Evolutionary conservation across 2,329 filamentous ascomycete species (phyloP), one percentile per base, ranked within the genome.

Genomic region (Chaetomiaceae sp.): DNA sequence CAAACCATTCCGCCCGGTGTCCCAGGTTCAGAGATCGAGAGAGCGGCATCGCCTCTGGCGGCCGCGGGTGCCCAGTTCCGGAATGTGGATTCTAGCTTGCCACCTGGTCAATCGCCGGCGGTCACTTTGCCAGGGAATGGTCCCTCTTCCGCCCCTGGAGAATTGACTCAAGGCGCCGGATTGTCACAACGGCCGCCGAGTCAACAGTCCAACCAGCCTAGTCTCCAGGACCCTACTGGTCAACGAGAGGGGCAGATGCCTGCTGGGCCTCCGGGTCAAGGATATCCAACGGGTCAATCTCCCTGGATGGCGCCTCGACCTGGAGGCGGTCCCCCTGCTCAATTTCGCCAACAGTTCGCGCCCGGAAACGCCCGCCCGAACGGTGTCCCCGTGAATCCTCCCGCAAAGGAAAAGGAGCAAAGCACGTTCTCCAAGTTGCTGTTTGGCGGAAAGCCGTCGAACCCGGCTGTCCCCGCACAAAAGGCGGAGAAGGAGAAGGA

Each of bases 341-440:
- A 47, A 4, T 25, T 47, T 19, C 48, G 48, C 4, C 51, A 48
- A 30, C 50, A 48, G 17, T 49, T 47, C 20, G 51, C 48, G 13
- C 53, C 45, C 13, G 49, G 50, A 16, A 38, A 4, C 12, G 34
- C 35, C 23, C 50, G 48, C n/a, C 56, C 42, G 4, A 54, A 55
- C 27, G 53, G 50, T 12, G 41, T 44, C 20, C 41, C 48, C 5
- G 45, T 46, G 38, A 44, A 52, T n/a, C 39, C 47, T 10, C 45
- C 35, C 13, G 37, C 49, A 13, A 58, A 54, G 43, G 57, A 61
- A 41, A 61, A 60, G 34, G 55, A 62, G 27, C 60, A 63, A 38
- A 62, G 61, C 50, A 62, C 59, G 1, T 55, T 63, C 21, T 62
- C 60, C 12, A 62, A 61, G 48, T 30, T 48, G 21, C 12, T 63